Percentiles rank a stretch among this genome's conserved stretches.
phyloP scores from a whole-genome alignment of 768 basidiomycete genomes.

The Brasilioporus rufonigricans region DNA sequence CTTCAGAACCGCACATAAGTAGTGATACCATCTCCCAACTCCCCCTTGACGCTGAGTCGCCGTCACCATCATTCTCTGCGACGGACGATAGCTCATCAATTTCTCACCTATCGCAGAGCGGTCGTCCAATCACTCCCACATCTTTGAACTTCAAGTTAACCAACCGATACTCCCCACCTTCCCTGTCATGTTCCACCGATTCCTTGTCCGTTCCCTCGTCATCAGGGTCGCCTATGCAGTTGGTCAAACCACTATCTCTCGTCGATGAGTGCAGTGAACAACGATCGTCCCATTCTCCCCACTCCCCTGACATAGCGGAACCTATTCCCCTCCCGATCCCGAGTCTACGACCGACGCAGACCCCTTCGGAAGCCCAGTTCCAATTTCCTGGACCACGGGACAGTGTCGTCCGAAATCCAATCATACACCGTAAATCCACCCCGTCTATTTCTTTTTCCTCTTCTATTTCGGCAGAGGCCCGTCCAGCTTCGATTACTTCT shows the following conservation, averaged over 20 bases:
- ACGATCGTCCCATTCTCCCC: constrained; percentile 22
- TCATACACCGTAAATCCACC: constrained; percentile 37
- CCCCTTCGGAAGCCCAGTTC: constrained; percentile 26
- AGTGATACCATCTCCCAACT: background rate
- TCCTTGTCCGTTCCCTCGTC: constrained; percentile 57
- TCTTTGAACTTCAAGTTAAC: constrained; percentile 29
- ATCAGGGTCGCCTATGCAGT: constrained; percentile 38
- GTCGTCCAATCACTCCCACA: constrained; percentile 36
- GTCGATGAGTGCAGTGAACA: constrained; percentile 30
- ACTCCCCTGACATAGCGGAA: constrained; percentile 32
- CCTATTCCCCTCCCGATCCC: constrained; percentile 26
- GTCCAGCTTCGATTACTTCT: constrained; percentile 35
- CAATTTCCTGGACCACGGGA: constrained; percentile 47
- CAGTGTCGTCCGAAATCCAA: constrained; percentile 26
- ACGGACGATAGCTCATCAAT: constrained; percentile 35
- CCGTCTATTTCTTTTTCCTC: constrained; percentile 34
- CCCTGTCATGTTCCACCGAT: constrained; percentile 57
- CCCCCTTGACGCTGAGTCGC: constrained; percentile 18
- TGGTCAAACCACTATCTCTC: constrained; percentile 39
- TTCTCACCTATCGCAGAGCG: constrained; percentile 28
- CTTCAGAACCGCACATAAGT: background rate
- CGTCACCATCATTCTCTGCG: constrained; percentile 24
- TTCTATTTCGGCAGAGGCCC: constrained; percentile 33
- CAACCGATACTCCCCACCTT: constrained; percentile 39
- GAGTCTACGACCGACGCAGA: constrained; percentile 20